Conservation (phyloP, 2,329 filamentous ascomycete genomes). For the Ascochyta pisi region DNA sequence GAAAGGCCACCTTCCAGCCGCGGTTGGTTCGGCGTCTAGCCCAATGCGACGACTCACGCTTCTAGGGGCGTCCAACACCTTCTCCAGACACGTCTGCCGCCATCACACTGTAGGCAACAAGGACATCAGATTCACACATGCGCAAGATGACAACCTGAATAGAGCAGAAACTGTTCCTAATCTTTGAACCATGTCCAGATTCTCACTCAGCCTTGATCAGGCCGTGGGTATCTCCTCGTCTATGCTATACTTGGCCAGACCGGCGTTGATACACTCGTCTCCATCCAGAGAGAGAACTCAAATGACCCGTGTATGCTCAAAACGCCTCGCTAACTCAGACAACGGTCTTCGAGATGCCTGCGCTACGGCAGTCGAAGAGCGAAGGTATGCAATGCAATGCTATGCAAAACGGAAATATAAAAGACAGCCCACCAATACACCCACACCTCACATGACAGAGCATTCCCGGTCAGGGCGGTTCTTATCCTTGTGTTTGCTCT, state of each 20-base stretch:
- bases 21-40: constrained; percentile 24
- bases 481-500: constrained; percentile 37
- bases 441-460: constrained; percentile 49
- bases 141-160: too few relatives aligned
- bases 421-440: background rate
- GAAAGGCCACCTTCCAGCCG: constrained; percentile 39
- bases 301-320: constrained; percentile 14
- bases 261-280: background rate
- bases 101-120: background rate
- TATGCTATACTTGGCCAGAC: constrained; percentile 18
- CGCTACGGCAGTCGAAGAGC: background rate
- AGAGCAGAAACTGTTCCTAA: too few relatives aligned
- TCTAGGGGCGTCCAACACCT: constrained; percentile 36
- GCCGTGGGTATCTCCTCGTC: constrained; percentile 36
- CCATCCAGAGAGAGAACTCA: background rate
- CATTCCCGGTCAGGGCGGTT: constrained; percentile 54
- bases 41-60: constrained; percentile 24
- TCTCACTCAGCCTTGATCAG: background rate
- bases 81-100: constrained; percentile 32
- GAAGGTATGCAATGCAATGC: constrained; percentile 3
- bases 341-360: constrained; percentile 1
- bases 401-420: constrained; percentile 3
- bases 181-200: background rate
- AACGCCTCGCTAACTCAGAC: constrained; percentile 36
- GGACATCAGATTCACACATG: too few relatives aligned